Base-by-base conservation (phyloP, 2,329 filamentous ascomycete species). In the Ambrosiella cleistominuta region DNA sequence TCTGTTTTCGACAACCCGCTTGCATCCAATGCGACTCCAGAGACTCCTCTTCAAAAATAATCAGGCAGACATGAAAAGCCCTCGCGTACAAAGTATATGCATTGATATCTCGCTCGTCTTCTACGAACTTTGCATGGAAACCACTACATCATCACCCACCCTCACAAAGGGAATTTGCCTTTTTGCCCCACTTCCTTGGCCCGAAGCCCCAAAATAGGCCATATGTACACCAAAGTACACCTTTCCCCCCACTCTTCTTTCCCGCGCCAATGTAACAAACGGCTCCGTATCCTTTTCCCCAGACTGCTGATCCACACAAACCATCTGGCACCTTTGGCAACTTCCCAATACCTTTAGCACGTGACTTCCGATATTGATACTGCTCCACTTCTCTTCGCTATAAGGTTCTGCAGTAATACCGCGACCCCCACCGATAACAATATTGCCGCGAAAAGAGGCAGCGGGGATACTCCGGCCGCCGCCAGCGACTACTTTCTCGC, bases 281-380 rank as follows among this genome's bases (percentile, higher is more conserved):
- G 93, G 93, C 68, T 97, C 93, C 62, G 88, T 81, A 62, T 82
- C 81, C 67, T 82, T 86, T 62, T 81, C 76, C 0, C 82, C 89
- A 11, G 85, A 95, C 52, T 81, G 74, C 68, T 96, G 93, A 66
- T 98, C 83, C 51, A 97, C 81, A 67, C 91, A 96, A 8, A 98
- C 85, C 90, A 98, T 97, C 68, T 95, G 89, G 64, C 93, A 98
- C 60, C 93, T 75, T 61, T 88, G 80, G 66, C 93, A 98, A 2
- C 86, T 80, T 0, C 90, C 91, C 3, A 97, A 71, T 65, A 94
- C 80, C 61, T 85, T 75, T 64, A 88, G 86, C 8, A 70, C 68
- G 60, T 83, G 75, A 1, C 68, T 64, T 1, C 85, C 86, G 59
- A 96, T 85, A 7, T 71, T 74, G 45, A 95, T 65, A 13, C 70